These are phyloP conservation scores for Saccharomycopsis fibuligera DNA, from an alignment of 805 yeast genomes.

Conservation along the genomic window DNA sequence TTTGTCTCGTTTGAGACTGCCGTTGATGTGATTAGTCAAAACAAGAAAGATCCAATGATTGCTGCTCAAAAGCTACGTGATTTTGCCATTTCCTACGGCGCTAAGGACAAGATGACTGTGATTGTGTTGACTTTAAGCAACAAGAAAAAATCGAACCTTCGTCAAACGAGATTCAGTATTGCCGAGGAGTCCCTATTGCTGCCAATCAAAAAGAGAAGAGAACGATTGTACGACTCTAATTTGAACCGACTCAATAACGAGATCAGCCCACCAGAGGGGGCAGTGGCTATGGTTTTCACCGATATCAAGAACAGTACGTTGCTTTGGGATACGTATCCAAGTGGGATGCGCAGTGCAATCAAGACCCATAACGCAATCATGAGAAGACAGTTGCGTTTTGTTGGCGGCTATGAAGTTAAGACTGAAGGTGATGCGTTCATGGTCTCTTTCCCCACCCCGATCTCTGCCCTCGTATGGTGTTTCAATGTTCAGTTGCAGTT, in stretches of 20 bases:
- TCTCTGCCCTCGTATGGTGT: conserved; percentile 90
- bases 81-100: conserved; percentile 90
- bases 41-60: conserved; percentile 72
- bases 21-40: conserved; percentile 82
- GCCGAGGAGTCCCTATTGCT: conserved; percentile 33
- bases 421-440: conserved; percentile 99
- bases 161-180: conserved; percentile 24
- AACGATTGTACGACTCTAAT: conserved; percentile 58
- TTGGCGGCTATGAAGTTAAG: conserved; percentile 97
- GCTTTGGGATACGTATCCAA: conserved; percentile 88
- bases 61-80: conserved; percentile 94
- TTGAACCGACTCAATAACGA: conserved; percentile 82
- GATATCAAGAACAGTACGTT: conserved; percentile 93
- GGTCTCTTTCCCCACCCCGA: conserved; percentile 92
- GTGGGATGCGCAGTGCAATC: conserved; percentile 94
- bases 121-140: conserved; percentile 70
- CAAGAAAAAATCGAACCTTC: conserved; percentile 23
- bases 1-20: conserved; percentile 75
- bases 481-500: conserved; percentile 83
- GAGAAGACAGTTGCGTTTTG: conserved; percentile 87
- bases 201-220: conserved; percentile 43
- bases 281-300: conserved; percentile 91
- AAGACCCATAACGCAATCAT: conserved; percentile 88
- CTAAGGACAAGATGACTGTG: conserved; percentile 70
- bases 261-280: conserved; percentile 91